Conservation (phyloP, 148 eudicot species). For the Agrostemma githago region DNA sequence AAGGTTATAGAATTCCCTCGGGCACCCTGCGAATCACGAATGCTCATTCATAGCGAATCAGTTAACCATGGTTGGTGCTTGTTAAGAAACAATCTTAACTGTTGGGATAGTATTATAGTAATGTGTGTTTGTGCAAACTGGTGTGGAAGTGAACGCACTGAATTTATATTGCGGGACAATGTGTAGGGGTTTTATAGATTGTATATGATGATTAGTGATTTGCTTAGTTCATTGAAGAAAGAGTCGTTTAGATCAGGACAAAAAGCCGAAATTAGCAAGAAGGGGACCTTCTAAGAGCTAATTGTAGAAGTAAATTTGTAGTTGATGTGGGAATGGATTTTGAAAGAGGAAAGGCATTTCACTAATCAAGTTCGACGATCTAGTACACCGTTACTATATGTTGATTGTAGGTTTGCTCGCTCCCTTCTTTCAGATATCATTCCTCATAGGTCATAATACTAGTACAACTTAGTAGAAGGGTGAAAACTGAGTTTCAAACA, state of each 20-base stretch:
- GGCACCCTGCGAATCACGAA: too few relatives aligned
- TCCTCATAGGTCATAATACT: background rate
- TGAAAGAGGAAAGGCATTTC: background rate
- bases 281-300: background rate
- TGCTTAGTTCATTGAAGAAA: background rate
- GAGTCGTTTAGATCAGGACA: background rate
- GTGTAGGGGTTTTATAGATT: background rate
- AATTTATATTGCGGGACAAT: background rate
- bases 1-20: too few relatives aligned
- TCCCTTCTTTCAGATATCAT: background rate
- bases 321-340: background rate
- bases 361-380: background rate
- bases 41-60: too few relatives aligned
- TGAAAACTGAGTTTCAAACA: background rate
- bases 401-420: background rate
- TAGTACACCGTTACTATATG: background rate
- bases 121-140: background rate
- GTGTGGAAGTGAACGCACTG: background rate
- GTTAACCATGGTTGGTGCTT: too few relatives aligned
- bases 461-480: background rate
- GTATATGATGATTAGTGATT: background rate
- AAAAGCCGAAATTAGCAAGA: background rate
- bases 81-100: too few relatives aligned
- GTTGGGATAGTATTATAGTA: background rate
- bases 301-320: background rate